A percentile compares a stretch with the other conserved stretches of the same genome.
Conservation (phyloP, 2,329 filamentous ascomycete species). For the Pseudogymnoascus sp. region DNA sequence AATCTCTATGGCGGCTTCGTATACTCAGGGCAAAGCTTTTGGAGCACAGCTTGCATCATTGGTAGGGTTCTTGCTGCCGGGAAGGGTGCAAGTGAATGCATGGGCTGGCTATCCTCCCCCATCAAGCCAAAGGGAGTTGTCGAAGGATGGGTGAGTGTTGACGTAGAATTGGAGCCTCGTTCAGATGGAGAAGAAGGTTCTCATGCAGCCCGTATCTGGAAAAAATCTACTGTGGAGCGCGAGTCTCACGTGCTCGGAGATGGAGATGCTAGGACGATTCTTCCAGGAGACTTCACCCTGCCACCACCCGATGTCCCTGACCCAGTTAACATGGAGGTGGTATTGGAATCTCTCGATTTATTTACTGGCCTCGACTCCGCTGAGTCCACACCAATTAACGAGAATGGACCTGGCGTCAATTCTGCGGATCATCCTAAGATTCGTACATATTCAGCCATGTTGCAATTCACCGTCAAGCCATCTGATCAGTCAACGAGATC, state of each 20-base stretch:
- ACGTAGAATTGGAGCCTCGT: constrained; percentile 42
- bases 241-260: constrained; percentile 55
- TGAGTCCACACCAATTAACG: background rate
- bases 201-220: constrained; percentile 53
- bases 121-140: constrained; percentile 43
- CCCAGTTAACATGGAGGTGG: constrained; percentile 39
- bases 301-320: constrained; percentile 48
- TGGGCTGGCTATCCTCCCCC: constrained; percentile 61
- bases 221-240: constrained; percentile 50
- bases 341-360: constrained; percentile 45
- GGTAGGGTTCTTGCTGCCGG: constrained; percentile 58
- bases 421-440: constrained; percentile 17
- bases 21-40: constrained; percentile 57
- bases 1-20: constrained; percentile 59
- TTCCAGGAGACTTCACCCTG: constrained; percentile 56
- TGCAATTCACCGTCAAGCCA: constrained; percentile 22
- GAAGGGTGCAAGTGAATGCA: constrained; percentile 54
- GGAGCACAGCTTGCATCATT: constrained; percentile 59
- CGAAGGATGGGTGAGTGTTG: constrained; percentile 54
- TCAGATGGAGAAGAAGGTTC: constrained; percentile 43
- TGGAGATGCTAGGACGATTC: constrained; percentile 44
- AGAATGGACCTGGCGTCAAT: constrained; percentile 16
- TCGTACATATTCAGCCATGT: constrained; percentile 26
- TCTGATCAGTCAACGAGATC: constrained; percentile 21
- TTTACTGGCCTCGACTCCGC: constrained; percentile 23